Evolutionary conservation across 73 alveolate genomes (phyloP).

Genomic region (Paramecium caudatum): DNA sequence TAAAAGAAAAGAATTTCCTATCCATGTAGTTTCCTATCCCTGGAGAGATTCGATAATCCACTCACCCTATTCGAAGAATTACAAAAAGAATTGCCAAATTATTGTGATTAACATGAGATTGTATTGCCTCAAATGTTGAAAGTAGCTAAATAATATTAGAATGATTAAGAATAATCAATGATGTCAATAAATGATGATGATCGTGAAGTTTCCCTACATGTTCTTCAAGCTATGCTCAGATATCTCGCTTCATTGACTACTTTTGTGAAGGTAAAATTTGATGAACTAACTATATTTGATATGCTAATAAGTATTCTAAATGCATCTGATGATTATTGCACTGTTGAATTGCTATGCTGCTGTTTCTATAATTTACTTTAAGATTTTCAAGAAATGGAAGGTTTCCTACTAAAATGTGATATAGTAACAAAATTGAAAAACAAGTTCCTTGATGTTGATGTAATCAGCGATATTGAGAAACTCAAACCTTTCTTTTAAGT

Average conservation of each 20-base stretch:
- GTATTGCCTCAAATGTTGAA: not conserved
- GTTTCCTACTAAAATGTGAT: not conserved
- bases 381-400: not conserved
- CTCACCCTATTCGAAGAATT: too few relatives aligned
- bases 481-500: conserved; percentile 1
- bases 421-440: not conserved
- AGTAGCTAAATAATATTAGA: not conserved
- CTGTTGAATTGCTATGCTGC: not conserved
- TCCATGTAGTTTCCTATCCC: not conserved
- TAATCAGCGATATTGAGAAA: not conserved
- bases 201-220: not conserved
- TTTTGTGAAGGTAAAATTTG: not conserved
- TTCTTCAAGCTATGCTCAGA: not conserved
- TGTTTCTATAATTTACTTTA: not conserved
- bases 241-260: not conserved
- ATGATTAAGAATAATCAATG: not conserved
- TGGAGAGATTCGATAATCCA: too few relatives aligned
- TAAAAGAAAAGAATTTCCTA: not conserved
- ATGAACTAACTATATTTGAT: not conserved
- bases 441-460: not conserved
- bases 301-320: not conserved
- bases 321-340: not conserved
- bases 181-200: conserved; percentile 3
- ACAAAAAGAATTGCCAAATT: not conserved
- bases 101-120: not conserved